Percentiles rank a stretch among this genome's conserved stretches.
Evolutionary conservation across 306 rosid species (phyloP).

Genomic region (Lathyrus sativus): DNA sequence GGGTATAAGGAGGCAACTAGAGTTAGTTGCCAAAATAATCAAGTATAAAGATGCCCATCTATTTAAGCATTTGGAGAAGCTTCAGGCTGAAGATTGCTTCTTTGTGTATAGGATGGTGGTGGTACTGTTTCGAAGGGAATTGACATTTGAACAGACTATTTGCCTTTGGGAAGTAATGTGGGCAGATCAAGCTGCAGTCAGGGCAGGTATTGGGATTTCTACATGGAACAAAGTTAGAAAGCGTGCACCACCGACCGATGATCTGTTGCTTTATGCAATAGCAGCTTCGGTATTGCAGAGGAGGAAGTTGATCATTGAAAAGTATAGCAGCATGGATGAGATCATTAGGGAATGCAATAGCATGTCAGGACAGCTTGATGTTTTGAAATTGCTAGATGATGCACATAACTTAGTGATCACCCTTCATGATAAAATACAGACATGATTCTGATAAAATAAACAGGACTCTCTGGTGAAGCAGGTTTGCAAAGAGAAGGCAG

Average conservation of each 20-base stretch:
- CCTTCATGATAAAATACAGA: constrained; percentile 85
- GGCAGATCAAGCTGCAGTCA: constrained; percentile 98
- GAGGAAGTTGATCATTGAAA: constrained; percentile 89
- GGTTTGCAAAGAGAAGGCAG: constrained; percentile 39
- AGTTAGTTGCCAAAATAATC: constrained; percentile 79
- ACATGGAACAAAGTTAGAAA: constrained; percentile 92
- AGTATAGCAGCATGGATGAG: constrained; percentile 97
- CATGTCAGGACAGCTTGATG: constrained; percentile 95
- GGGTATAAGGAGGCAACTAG: constrained; percentile 91
- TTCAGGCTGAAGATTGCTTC: constrained; percentile 97
- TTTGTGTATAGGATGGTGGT: constrained; percentile 99
- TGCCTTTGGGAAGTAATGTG: constrained; percentile 99
- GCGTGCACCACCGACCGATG: constrained; percentile 96
- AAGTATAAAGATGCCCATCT: constrained; percentile 83
- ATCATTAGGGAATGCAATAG: constrained; percentile 94
- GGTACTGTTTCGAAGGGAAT: constrained; percentile 91
- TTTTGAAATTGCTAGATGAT: constrained; percentile 96
- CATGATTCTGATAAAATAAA: constrained; percentile 47
- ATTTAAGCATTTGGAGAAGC: constrained; percentile 92
- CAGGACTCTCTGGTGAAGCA: constrained; percentile 22
- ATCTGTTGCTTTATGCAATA: constrained; percentile 84
- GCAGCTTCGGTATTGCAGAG: constrained; percentile 96
- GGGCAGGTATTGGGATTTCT: constrained; percentile 90
- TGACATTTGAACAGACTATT: constrained; percentile 87
- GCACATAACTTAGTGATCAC: constrained; percentile 93